Evolutionary conservation across 805 yeast genomes (phyloP).

Genomic region (Metschnikowia shivogae): DNA sequence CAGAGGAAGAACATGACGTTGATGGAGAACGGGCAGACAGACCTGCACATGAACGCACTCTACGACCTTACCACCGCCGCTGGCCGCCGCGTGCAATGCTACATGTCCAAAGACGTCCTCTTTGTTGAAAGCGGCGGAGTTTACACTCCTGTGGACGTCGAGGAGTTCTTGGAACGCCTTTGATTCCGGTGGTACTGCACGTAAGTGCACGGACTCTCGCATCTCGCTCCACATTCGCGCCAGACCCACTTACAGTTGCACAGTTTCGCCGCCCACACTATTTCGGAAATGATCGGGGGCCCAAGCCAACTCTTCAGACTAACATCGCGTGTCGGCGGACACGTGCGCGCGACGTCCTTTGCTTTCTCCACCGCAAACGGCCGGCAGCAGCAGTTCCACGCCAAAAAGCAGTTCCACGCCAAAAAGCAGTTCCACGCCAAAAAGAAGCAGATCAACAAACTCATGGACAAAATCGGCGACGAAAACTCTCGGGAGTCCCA

Average conservation of each 20-base stretch:
- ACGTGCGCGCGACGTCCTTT: too few relatives aligned
- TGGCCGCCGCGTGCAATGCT: constrained; percentile 40
- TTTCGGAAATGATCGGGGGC: too few relatives aligned
- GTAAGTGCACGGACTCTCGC: too few relatives aligned
- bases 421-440: constrained; percentile 5
- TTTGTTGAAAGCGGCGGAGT: constrained; percentile 40
- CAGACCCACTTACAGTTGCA: too few relatives aligned
- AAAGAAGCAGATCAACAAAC: constrained; percentile 20
- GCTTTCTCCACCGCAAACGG: constrained; percentile 5
- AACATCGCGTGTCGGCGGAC: too few relatives aligned
- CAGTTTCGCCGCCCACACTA: too few relatives aligned
- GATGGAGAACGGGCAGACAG: constrained; percentile 24
- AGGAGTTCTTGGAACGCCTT: not conserved
- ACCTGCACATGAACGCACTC: constrained; percentile 37
- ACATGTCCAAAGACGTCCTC: constrained; percentile 62
- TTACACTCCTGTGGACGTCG: constrained; percentile 38
- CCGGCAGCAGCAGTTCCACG: too few relatives aligned
- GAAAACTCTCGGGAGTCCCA: constrained; percentile 30
- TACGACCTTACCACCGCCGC: constrained; percentile 35
- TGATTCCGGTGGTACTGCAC: not conserved
- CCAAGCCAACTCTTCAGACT: too few relatives aligned
- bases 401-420: not conserved
- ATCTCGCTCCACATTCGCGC: not conserved
- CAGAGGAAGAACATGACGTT: constrained; percentile 44
- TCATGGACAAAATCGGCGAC: constrained; percentile 30